These are phyloP conservation scores for Papiliotrema fonsecae DNA, from an alignment of 1,284 basidiomycete genomes.

Conservation along the genomic window DNA sequence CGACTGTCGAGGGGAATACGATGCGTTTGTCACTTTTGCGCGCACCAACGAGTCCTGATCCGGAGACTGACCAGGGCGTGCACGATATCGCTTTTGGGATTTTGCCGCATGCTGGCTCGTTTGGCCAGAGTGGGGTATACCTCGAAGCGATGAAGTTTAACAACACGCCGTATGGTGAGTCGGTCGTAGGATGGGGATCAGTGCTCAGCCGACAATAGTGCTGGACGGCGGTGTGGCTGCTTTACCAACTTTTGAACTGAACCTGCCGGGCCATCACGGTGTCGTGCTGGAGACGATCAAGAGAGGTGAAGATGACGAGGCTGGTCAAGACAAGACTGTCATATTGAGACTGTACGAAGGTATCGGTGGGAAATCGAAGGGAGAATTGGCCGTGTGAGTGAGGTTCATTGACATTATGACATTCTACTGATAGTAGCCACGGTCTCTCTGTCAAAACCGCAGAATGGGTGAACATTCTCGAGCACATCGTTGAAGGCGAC, in stretches of 20 bases:
- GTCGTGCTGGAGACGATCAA: constrained; percentile 90
- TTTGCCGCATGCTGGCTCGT: constrained; percentile 73
- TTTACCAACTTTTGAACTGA: background rate
- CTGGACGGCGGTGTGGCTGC: background rate
- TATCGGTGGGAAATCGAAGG: constrained; percentile 70
- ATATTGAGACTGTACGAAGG: constrained; percentile 81
- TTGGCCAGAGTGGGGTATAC: constrained; percentile 56
- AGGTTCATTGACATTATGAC: background rate
- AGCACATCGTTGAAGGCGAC: constrained; percentile 60
- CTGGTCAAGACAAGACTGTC: constrained; percentile 50
- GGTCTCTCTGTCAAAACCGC: constrained; percentile 57
- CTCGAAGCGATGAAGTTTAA: constrained; percentile 75
- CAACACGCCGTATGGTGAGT: constrained; percentile 55
- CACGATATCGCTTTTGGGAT: constrained; percentile 82
- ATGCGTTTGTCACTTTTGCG: constrained; percentile 69
- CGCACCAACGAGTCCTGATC: constrained; percentile 80
- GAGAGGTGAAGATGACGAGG: constrained; percentile 67
- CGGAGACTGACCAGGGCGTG: constrained; percentile 47
- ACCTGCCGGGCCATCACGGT: constrained; percentile 52
- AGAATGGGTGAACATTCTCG: constrained; percentile 68
- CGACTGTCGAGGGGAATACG: constrained; percentile 20
- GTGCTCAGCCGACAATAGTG: background rate
- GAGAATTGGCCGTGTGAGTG: constrained; percentile 50
- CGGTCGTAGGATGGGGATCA: no score
- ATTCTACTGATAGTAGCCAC: constrained; percentile 27